Percentiles rank a stretch among this genome's conserved stretches.
Conservation (phyloP, 345 rosid species). For the Luvunga scandens region DNA sequence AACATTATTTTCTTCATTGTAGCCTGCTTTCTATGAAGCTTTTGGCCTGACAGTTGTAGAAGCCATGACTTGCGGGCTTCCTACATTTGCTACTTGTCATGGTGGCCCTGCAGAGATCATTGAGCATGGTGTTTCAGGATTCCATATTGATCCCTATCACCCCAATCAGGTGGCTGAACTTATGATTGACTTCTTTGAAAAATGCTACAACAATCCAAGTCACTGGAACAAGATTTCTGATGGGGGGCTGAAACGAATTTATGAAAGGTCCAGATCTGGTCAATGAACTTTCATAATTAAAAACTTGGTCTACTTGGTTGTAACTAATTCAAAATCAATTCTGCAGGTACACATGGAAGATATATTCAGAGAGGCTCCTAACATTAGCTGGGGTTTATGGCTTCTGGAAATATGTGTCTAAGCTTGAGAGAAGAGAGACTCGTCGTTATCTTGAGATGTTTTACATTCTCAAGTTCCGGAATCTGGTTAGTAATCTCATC, state of each 20-base stretch:
- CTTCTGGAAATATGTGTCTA: conserved; percentile 65
- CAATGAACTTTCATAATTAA: not conserved
- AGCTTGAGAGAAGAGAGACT: conserved; percentile 53
- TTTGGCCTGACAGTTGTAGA: conserved; percentile 63
- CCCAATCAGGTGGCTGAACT: conserved; percentile 38
- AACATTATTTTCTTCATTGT: not conserved
- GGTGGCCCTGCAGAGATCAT: conserved; percentile 61
- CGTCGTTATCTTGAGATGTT: conserved; percentile 59
- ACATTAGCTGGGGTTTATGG: conserved; percentile 53
- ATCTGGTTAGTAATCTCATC: conserved; percentile 37
- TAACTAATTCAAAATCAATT: not conserved
- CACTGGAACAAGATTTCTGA: conserved; percentile 45
- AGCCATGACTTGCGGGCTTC: conserved; percentile 55
- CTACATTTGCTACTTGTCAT: conserved; percentile 59
- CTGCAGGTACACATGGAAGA: conserved; percentile 58
- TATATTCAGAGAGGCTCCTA: conserved; percentile 54
- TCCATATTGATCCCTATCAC: conserved; percentile 54
- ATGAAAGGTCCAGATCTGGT: conserved; percentile 40
- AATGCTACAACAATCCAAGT: conserved; percentile 33
- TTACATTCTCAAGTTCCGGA: conserved; percentile 51
- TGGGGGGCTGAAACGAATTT: conserved; percentile 45
- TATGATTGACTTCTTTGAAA: conserved; percentile 40
- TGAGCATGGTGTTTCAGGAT: conserved; percentile 49
- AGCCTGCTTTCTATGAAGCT: conserved; percentile 60
- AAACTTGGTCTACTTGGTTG: not conserved